A percentile compares a stretch with the other conserved stretches of the same genome.
Conservation (phyloP, 352 stramenopile genomes). For the Globisporangium irregulare region DNA sequence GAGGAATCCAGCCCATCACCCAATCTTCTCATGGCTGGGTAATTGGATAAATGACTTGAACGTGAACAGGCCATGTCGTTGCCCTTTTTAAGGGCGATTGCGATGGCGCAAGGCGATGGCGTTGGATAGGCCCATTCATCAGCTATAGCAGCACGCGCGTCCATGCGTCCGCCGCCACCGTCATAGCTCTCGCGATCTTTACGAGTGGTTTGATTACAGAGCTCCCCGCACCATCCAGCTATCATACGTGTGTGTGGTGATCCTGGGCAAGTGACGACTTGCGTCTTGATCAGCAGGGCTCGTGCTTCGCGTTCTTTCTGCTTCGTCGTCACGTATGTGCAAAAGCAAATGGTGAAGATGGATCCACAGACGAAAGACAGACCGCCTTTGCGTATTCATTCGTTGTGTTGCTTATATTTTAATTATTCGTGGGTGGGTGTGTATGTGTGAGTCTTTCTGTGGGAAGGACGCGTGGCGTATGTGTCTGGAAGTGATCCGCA, state of each 20-base stretch:
- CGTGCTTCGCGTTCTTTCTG: not conserved
- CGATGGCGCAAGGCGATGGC: not conserved
- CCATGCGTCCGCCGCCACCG: not conserved
- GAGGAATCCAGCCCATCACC: not conserved
- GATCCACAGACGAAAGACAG: not conserved
- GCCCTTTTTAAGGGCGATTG: not conserved
- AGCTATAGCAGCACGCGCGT: not conserved
- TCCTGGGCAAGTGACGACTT: no score
- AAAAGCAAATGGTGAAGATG: not conserved
- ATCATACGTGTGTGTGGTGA: no score
- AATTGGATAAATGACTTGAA: not conserved
- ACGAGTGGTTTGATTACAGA: not conserved
- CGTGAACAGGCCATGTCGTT: no score
- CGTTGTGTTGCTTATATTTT: not conserved
- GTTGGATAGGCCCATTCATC: not conserved
- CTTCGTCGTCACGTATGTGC: not conserved
- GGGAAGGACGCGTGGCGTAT: not conserved
- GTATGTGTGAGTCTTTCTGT: not conserved
- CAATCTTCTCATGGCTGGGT: not conserved
- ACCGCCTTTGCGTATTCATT: not conserved
- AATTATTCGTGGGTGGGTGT: not conserved
- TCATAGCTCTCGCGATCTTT: not conserved
- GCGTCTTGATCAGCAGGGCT: not conserved
- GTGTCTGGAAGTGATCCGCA: no score
- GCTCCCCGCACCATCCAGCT: not conserved